phyloP scores from a whole-genome alignment of 441 rosid species.

The Populus hybrid region DNA sequence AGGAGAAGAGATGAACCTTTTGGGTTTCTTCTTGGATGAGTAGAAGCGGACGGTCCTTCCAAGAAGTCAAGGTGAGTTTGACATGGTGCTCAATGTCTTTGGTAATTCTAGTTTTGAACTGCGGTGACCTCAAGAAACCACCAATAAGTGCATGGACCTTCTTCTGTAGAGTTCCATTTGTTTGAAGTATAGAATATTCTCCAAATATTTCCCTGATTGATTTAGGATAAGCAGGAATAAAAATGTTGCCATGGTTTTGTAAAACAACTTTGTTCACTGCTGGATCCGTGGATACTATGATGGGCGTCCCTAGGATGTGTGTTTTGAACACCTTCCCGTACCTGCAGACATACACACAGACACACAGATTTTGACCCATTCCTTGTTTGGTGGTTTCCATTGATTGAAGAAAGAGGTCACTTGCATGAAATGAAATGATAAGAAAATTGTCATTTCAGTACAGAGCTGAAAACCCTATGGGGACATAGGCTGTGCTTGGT shows the following conservation, averaged over 20 bases:
- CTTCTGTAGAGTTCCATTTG: slow-evolving; percentile 78
- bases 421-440: background rate
- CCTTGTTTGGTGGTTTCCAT: slow-evolving; percentile 1
- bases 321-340: slow-evolving; percentile 89
- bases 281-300: slow-evolving; percentile 83
- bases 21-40: slow-evolving; percentile 76
- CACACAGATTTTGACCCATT: background rate
- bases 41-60: slow-evolving; percentile 53
- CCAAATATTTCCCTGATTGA: slow-evolving; percentile 82
- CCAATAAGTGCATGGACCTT: slow-evolving; percentile 76
- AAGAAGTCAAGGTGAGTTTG: slow-evolving; percentile 55
- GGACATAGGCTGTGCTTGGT: slow-evolving; percentile 22
- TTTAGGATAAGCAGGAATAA: slow-evolving; percentile 85
- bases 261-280: slow-evolving; percentile 74
- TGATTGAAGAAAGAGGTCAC: background rate
- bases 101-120: slow-evolving; percentile 71
- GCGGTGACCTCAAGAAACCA: slow-evolving; percentile 78
- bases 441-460: slow-evolving; percentile 9
- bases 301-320: slow-evolving; percentile 76
- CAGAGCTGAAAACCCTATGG: slow-evolving; percentile 13
- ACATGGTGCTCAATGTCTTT: slow-evolving; percentile 61
- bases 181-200: slow-evolving; percentile 66
- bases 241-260: slow-evolving; percentile 68
- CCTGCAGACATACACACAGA: slow-evolving; percentile 23
- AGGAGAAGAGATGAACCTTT: slow-evolving; percentile 35